These are phyloP conservation scores for Phytophthora palmivora DNA, from an alignment of 352 stramenopile genomes.

Conservation along the genomic window DNA sequence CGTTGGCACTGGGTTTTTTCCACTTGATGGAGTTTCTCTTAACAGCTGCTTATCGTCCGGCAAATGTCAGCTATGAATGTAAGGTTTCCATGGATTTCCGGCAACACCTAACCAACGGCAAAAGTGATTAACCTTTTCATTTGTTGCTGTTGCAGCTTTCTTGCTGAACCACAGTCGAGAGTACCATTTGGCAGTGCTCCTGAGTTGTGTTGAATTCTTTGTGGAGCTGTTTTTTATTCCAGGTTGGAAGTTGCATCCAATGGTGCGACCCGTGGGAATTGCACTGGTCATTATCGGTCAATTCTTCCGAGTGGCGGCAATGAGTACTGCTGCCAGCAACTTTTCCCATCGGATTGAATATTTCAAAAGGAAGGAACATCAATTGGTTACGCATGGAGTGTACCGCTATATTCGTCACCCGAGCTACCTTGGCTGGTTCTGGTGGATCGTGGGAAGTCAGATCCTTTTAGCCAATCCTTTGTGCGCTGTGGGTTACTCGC, in stretches of 20 bases:
- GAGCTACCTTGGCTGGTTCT: slow-evolving; percentile 97
- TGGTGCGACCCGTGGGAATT: slow-evolving; percentile 70
- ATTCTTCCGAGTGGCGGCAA: slow-evolving; percentile 88
- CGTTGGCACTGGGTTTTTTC: slow-evolving; percentile 81
- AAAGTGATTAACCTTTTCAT: no score
- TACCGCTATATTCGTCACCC: slow-evolving; percentile 95
- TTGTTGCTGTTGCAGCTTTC: slow-evolving; percentile 60
- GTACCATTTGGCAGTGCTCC: slow-evolving; percentile 87
- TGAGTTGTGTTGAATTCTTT: slow-evolving; percentile 92
- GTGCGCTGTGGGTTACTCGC: slow-evolving; percentile 85
- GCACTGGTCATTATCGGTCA: slow-evolving; percentile 87
- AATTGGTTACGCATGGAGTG: slow-evolving; percentile 93
- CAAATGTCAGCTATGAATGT: slow-evolving; percentile 87
- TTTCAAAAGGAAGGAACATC: slow-evolving; percentile 93
- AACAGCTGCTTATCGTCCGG: slow-evolving; percentile 81
- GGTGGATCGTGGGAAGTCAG: slow-evolving; percentile 96
- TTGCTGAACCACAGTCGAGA: slow-evolving; percentile 92
- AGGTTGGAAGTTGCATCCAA: slow-evolving; percentile 64
- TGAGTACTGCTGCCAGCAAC: slow-evolving; percentile 93
- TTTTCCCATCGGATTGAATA: slow-evolving; percentile 97
- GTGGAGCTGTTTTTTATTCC: slow-evolving; percentile 88
- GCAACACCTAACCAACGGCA: slow-evolving; percentile 9
- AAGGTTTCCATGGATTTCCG: slow-evolving; percentile 25
- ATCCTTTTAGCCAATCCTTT: slow-evolving; percentile 93
- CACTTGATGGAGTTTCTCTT: slow-evolving; percentile 88